Base-by-base conservation (phyloP, 345 rosid species). In the Lepidium didymum region DNA sequence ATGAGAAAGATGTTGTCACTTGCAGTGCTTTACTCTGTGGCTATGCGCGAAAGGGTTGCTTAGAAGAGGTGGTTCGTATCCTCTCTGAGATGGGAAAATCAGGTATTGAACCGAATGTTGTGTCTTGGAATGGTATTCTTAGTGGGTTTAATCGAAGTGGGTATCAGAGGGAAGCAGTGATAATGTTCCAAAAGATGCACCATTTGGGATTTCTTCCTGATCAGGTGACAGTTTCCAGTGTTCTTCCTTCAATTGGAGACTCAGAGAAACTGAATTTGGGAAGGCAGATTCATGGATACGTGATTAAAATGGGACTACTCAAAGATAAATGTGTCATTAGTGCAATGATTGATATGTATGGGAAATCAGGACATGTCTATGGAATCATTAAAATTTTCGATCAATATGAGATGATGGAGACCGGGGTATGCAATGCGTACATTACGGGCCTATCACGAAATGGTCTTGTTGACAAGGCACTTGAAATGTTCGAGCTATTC, bases 41-140 rank as follows among this genome's bases (percentile, higher is more conserved):
- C 29, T 82, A 81, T 64, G 85, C 89, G 2, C 65, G 82, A 43
- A 79, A 67, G 50, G 91, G 89, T 14, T 67, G 52, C 3, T 33
- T 82, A 9, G 42, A 75, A 21, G 89, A 86, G 75, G 76, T 81
- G 11, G 75, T 56, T 44, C 34, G 72, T 57, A 51, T 84, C 10
- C 58, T 86, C 40, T 38, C 57, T 63, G 70, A 51, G 70, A 82
- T 78, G 78, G 56, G 54, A 50, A 55, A 62, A 0, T 71, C 14
- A 1, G 81, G 85, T 49, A 15, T 82, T 51, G 81, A 70, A 13
- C 72, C 81, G 3, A 86, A 84, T 76, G 62, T 70, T 23, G 81
- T 86, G 19, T 74, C 91, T 34, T 86, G 91, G 89, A 86, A 86
- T 76, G 89, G 87, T 18, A 74, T 86, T 79, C 81, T 86, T 86